Conservation (phyloP, 768 basidiomycete species). For the Artomyces pyxidatus region DNA sequence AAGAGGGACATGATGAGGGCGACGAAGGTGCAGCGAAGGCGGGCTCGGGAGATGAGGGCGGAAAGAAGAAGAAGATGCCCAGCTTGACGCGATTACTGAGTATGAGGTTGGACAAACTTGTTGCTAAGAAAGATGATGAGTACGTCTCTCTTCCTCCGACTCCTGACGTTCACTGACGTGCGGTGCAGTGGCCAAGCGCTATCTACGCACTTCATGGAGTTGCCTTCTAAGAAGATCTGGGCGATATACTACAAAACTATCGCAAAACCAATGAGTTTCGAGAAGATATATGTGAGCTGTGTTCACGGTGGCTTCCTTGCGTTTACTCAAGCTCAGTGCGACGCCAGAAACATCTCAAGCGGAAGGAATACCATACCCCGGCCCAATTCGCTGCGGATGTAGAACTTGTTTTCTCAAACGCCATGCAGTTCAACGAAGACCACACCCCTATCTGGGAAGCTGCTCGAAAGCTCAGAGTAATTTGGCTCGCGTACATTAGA, state of each 20-base stretch:
- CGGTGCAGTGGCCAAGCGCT: conserved; percentile 52
- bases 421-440: conserved; percentile 81
- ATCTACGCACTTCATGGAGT: conserved; percentile 73
- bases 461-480: conserved; percentile 56
- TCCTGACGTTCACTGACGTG: conserved; percentile 2
- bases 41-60: conserved; percentile 37
- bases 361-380: conserved; percentile 62
- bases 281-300: conserved; percentile 67
- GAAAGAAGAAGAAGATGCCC: conserved; percentile 48
- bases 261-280: conserved; percentile 70
- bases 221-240: conserved; percentile 76
- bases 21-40: conserved; percentile 32
- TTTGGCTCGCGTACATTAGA: conserved; percentile 16
- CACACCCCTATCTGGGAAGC: conserved; percentile 80
- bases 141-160: conserved; percentile 28
- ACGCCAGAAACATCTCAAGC: conserved; percentile 68
- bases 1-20: conserved; percentile 27
- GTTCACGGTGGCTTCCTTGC: conserved; percentile 28
- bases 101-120: conserved; percentile 59
- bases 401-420: conserved; percentile 86
- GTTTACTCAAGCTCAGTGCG: neutral
- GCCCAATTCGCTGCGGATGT: conserved; percentile 79
- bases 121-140: conserved; percentile 65
- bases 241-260: conserved; percentile 75
- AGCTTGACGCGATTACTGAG: conserved; percentile 64